These are phyloP conservation scores for Pythium dissotocum DNA, from an alignment of 352 stramenopile genomes.

Conservation along the genomic window DNA sequence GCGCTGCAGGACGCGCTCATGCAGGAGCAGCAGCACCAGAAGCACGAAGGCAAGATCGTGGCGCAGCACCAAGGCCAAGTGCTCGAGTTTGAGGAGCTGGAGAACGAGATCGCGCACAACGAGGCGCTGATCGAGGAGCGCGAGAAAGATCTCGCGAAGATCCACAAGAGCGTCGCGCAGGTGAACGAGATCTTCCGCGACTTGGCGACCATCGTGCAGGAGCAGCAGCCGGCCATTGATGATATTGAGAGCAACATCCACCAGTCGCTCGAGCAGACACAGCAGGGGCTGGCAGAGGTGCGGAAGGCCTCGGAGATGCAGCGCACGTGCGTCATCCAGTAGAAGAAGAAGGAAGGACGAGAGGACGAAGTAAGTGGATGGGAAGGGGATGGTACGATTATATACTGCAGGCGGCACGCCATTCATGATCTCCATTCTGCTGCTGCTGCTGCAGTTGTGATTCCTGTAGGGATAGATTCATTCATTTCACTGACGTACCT, in stretches of 20 bases:
- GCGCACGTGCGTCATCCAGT: conserved; percentile 68
- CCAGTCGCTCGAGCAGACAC: conserved; percentile 80
- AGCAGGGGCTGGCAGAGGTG: conserved; percentile 81
- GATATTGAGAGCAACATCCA: conserved; percentile 86
- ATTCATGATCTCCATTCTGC: not conserved
- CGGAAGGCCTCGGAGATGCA: conserved; percentile 86
- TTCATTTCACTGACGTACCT: not conserved
- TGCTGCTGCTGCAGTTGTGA: not conserved
- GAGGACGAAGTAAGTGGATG: not conserved
- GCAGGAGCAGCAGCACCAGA: conserved; percentile 34
- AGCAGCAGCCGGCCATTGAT: conserved; percentile 85
- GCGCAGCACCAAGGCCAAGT: conserved; percentile 73
- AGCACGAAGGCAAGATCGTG: conserved; percentile 48
- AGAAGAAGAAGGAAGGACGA: conserved; percentile 23
- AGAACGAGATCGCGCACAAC: conserved; percentile 88
- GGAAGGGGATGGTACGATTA: conserved; percentile 18
- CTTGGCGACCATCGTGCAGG: conserved; percentile 80
- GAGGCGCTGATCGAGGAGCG: conserved; percentile 89
- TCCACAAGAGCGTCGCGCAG: conserved; percentile 89
- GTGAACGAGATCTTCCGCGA: conserved; percentile 92
- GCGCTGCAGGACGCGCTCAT: conserved; percentile 51
- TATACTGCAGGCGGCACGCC: conserved; percentile 7
- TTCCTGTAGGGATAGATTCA: not conserved
- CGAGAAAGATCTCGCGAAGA: conserved; percentile 84
- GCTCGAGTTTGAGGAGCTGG: conserved; percentile 77